Conservation (phyloP, 352 stramenopile species). For the Pythium dissimile region DNA sequence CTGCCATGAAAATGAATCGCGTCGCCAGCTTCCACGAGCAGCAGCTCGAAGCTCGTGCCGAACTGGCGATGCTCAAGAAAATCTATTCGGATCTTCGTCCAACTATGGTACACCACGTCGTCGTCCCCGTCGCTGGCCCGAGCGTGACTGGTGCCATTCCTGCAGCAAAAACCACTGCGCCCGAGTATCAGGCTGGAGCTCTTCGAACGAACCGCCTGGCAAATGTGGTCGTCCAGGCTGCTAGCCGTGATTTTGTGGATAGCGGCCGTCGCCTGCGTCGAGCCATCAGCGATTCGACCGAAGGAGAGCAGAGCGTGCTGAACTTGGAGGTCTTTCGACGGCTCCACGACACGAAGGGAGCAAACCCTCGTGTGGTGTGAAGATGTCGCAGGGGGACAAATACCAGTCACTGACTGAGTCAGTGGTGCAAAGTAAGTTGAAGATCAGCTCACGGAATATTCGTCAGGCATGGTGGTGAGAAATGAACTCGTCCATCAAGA, state of each 20-base stretch:
- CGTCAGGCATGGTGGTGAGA: no score
- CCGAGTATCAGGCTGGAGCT: slow-evolving; percentile 3
- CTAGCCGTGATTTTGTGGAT: not conserved
- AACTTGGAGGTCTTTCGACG: slow-evolving; percentile 8
- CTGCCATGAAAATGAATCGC: not conserved
- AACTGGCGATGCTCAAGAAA: not conserved
- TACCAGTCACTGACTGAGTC: no score
- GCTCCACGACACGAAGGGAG: not conserved
- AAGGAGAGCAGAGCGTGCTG: not conserved
- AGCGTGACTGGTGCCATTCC: not conserved
- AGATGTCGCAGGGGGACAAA: no score
- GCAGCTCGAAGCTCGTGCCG: not conserved
- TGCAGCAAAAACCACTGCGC: not conserved
- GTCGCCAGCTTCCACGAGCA: not conserved
- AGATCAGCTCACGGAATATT: no score
- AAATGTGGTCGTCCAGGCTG: not conserved
- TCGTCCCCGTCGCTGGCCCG: not conserved
- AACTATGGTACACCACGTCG: not conserved
- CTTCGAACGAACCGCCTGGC: not conserved
- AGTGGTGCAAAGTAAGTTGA: no score
- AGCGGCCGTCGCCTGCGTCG: no score
- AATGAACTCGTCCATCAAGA: no score
- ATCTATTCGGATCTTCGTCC: slow-evolving; percentile 9
- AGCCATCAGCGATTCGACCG: no score
- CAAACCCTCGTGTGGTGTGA: no score